Evolutionary conservation across 1,139 yeast species (phyloP), one percentile per base, ranked within the genome.

Genomic region (Diutina siamensis): DNA sequence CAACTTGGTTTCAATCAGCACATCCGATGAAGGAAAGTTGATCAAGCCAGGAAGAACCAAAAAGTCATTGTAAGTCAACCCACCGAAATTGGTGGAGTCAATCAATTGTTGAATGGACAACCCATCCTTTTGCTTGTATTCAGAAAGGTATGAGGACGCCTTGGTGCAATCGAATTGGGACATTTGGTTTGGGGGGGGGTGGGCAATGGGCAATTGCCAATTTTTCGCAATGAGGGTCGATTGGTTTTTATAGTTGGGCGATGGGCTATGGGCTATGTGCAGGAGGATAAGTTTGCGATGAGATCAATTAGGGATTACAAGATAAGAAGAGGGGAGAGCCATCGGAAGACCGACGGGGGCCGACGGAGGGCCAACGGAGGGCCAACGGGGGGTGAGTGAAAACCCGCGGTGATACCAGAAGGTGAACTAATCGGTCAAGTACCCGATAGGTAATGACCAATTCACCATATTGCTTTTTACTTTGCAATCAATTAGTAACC

Each of bases 61-160:
- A 65, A 92, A 86, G 70, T 92, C 99, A 61, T 92, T 94, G 73
- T 94, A 92, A 53, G 99, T 92, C 61, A 92, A 78, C 49, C 99
- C 99, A 64, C 98, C 98, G 67, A 94, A 83, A 57, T 72, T 67
- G 55, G 78, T 71, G 46, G 97, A 87, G 71, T 92, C 95, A 83
- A 94, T 85, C 67, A 92, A 78, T 56, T 85, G 76, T 50, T 77
- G 72, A 59, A 85, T 83, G 53, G 86, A 82, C 56, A 92, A 76
- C 52, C 98, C 99, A 65, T 92, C 98, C 62, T 76, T 80, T 56
- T 71, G 64, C 51, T 75, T 55, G 72, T 86, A 89, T 53, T 76
- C 66, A 53, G 75, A 68, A 55, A 92, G 75, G 62, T 72, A 71
- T 50, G 80, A 77, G 51, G 82, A 59, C 54, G 97, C 97, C 55